These are phyloP conservation scores for Microdochium bolleyi DNA, from an alignment of 2,329 filamentous ascomycete genomes.

Conservation along the genomic window DNA sequence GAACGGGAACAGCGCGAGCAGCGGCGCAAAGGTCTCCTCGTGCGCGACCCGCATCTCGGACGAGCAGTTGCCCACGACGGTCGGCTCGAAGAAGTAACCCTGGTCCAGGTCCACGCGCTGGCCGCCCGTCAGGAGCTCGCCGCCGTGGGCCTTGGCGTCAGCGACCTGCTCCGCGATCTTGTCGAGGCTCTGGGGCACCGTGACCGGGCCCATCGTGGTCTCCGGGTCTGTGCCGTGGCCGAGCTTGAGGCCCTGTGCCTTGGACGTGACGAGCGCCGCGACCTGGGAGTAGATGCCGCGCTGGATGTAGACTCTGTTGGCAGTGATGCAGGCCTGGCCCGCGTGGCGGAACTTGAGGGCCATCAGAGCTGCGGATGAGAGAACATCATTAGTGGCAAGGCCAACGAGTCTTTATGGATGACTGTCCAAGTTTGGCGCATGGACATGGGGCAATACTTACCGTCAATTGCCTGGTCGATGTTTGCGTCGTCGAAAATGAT, in stretches of 20 bases:
- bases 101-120: constrained; percentile 11
- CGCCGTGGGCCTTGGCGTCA: constrained; percentile 57
- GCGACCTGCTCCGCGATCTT: constrained; percentile 53
- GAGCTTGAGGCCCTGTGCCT: constrained; percentile 44
- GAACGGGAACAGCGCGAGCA: constrained; percentile 47
- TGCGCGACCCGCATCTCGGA: constrained; percentile 19
- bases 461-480: constrained; percentile 49
- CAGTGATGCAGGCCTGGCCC: constrained; percentile 57
- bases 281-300: constrained; percentile 54
- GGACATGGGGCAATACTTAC: constrained; percentile 15
- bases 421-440: too few relatives aligned
- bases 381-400: neutral
- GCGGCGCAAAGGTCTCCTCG: constrained; percentile 52
- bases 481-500: constrained; percentile 63
- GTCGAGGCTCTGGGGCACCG: constrained; percentile 43
- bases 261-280: constrained; percentile 42
- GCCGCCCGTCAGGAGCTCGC: constrained; percentile 53
- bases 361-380: constrained; percentile 15
- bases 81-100: constrained; percentile 4
- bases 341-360: constrained; percentile 39
- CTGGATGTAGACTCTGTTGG: constrained; percentile 59
- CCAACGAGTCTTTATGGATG: neutral
- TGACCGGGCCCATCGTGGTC: constrained; percentile 54
- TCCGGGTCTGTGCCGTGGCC: constrained; percentile 51
- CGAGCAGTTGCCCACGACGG: constrained; percentile 3